These are phyloP conservation scores for Strobilomyces confusus DNA, from an alignment of 768 basidiomycete species.

Conservation along the genomic window DNA sequence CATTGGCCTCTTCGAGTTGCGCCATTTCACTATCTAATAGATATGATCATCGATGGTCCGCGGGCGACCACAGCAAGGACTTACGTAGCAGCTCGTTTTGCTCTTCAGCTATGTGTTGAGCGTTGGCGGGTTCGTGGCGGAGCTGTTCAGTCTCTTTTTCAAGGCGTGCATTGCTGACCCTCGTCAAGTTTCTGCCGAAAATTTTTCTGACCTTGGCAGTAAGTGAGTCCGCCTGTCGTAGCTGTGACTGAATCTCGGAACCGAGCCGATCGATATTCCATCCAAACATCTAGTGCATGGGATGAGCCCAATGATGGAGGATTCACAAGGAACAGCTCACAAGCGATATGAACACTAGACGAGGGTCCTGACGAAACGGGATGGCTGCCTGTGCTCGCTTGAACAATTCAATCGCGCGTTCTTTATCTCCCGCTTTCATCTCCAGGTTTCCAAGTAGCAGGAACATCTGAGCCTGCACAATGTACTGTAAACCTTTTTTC, in stretches of 20 bases:
- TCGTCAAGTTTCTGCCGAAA: too few species aligned
- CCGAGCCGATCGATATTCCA: background rate
- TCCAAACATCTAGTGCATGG: background rate
- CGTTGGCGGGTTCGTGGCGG: too few species aligned
- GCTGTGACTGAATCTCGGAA: background rate
- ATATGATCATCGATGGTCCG: too few species aligned
- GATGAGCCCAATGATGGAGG: background rate
- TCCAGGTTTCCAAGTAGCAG: background rate
- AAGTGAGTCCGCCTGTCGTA: background rate
- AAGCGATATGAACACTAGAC: background rate
- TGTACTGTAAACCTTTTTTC: background rate
- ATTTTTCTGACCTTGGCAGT: background rate
- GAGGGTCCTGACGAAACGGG: background rate
- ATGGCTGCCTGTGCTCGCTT: background rate
- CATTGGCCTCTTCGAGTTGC: too few species aligned
- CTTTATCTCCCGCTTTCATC: background rate
- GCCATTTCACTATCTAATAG: too few species aligned
- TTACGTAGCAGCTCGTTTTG: too few species aligned
- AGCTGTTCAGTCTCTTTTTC: too few species aligned
- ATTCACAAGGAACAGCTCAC: background rate
- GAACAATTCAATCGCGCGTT: background rate
- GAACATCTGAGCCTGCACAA: background rate
- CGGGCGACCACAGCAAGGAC: too few species aligned
- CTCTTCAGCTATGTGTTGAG: too few species aligned
- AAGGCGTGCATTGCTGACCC: too few species aligned